Evolutionary conservation across 768 basidiomycete genomes (phyloP), one percentile per base, ranked within the genome.

Genomic region (Psilocybe azurescens): DNA sequence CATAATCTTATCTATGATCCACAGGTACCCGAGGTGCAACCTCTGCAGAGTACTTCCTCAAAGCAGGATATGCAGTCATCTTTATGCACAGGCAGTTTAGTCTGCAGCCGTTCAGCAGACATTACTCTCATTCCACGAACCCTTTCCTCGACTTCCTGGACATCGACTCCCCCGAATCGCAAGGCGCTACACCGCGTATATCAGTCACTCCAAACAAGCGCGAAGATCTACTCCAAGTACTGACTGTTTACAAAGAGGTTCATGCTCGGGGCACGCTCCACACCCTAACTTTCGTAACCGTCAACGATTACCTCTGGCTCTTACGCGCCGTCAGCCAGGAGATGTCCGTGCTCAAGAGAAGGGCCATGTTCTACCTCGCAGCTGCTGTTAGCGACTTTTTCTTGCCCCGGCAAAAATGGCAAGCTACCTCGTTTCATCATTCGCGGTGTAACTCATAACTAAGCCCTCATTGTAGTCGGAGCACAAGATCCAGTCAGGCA

Each of bases 51-150:
- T 97, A 99, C 79, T 98, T 99, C 74, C 86, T 99, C 62, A 87
- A 90, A 68, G 89, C 92, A 6, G 92, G 90, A 59, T 99, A 99
- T 79, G 95, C 96, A 28, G 97, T 99, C 74, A 95, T 99, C 67
- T 99, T 99, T 80, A 92, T 99, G 86, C 97, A 99, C 75, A 83
- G 97, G 20, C 95, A 97, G 76, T 97, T 97, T 81, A 98, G 96
- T 66, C 85, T 99, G 47, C 95, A 97, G 70, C 97, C 97, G 0
- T 99, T 97, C 82, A 95, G 93, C 72, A 80, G 97, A 53, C 97
- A 99, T 73, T 99, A 99, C 77, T 97, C 95, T 8, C 97, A 99
- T 75, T 96, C 95, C 0, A 95, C 95, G 3, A 97, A 98, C 73
- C 97, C 97, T 0, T 99, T 99, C 78, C 88, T 99, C 60, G 96